Conservation (phyloP, 805 yeast genomes). For the Isabelozyma heimii region DNA sequence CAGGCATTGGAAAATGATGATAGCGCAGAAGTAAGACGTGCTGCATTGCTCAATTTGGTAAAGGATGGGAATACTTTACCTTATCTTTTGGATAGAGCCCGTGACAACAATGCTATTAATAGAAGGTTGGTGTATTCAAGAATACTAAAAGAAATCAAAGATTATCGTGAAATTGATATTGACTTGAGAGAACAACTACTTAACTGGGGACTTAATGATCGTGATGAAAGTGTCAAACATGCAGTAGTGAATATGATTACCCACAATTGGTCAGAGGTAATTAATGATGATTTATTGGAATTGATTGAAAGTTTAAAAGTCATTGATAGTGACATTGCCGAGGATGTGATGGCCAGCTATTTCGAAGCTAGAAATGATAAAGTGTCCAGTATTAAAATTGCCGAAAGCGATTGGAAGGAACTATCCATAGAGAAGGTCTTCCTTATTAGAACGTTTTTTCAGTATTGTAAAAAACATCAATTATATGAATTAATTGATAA, state of each 20-base stretch:
- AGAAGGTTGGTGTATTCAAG: slow-evolving; percentile 72
- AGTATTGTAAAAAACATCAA: slow-evolving; percentile 57
- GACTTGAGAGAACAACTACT: slow-evolving; percentile 64
- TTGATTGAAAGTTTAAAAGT: slow-evolving; percentile 72
- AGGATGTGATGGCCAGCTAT: slow-evolving; percentile 59
- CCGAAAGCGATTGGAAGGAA: slow-evolving; percentile 64
- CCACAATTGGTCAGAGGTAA: slow-evolving; percentile 65
- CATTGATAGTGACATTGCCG: slow-evolving; percentile 64
- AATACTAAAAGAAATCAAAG: slow-evolving; percentile 65
- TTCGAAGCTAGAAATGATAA: slow-evolving; percentile 63
- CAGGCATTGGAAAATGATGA: slow-evolving; percentile 71
- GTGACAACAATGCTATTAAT: slow-evolving; percentile 71
- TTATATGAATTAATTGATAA: slow-evolving; percentile 57
- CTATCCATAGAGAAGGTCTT: slow-evolving; percentile 76
- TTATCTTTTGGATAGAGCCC: slow-evolving; percentile 70
- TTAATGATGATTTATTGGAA: slow-evolving; percentile 68
- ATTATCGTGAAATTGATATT: slow-evolving; percentile 49
- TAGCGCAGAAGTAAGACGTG: slow-evolving; percentile 85
- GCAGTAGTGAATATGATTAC: slow-evolving; percentile 75
- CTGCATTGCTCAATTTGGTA: slow-evolving; percentile 70
- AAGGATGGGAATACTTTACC: slow-evolving; percentile 54
- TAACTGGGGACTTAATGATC: slow-evolving; percentile 83
- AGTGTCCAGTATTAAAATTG: slow-evolving; percentile 56
- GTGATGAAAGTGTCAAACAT: slow-evolving; percentile 68
- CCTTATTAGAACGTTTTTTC: slow-evolving; percentile 63